phyloP scores from a whole-genome alignment of 345 rosid genomes.

The Citrus cavaleriei region DNA sequence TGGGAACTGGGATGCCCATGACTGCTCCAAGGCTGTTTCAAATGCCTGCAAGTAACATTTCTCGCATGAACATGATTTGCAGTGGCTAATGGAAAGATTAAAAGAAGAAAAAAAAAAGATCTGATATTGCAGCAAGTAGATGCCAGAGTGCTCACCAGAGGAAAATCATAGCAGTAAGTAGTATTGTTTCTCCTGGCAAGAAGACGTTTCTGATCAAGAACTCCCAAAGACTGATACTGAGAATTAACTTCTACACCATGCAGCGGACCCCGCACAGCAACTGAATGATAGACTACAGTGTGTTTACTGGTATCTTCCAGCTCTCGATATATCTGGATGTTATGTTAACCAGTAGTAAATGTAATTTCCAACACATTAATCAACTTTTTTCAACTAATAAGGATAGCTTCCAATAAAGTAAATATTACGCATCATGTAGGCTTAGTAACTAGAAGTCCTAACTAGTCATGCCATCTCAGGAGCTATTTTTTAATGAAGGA shows the following conservation, averaged over 20 bases:
- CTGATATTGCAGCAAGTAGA: constrained; percentile 2
- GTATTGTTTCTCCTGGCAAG: constrained; percentile 79
- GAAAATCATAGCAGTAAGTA: constrained; percentile 98
- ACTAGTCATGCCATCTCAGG: background rate
- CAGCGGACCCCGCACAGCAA: constrained; percentile 57
- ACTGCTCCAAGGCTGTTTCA: constrained; percentile 69
- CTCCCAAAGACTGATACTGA: constrained; percentile 68
- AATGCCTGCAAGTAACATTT: constrained; percentile 65
- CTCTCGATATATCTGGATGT: constrained; percentile 84
- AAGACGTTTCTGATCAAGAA: constrained; percentile 79
- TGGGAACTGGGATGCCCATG: constrained; percentile 70
- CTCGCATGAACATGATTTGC: constrained; percentile 12
- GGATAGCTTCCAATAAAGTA: background rate
- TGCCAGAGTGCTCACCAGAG: constrained; percentile 57
- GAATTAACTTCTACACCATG: constrained; percentile 60
- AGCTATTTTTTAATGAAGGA: background rate
- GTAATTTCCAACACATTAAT: background rate
- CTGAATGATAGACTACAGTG: constrained; percentile 63
- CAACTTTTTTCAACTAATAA: background rate
- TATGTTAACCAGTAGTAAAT: constrained; percentile 7
- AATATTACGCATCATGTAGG: background rate
- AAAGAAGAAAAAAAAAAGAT: background rate
- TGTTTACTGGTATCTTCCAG: constrained; percentile 58
- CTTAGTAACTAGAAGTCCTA: background rate
- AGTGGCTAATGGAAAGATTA: background rate